Evolutionary conservation across 495 filamentous ascomycete species (phyloP).

Genomic region (Hypoxylon crocopeplum): DNA sequence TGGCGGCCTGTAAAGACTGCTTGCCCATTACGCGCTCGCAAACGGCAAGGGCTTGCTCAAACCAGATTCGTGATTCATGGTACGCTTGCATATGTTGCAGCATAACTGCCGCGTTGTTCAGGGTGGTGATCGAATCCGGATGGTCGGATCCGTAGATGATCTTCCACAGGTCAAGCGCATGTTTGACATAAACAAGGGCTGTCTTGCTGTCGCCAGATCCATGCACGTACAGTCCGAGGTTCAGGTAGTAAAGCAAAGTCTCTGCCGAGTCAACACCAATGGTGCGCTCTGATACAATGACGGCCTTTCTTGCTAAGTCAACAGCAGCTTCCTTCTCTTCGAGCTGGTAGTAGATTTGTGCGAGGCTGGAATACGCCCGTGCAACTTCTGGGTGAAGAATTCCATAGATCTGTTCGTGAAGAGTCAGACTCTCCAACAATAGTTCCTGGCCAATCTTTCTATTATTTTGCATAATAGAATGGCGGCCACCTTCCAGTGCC

Average conservation of each 20-base stretch:
- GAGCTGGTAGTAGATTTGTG: conserved; percentile 92
- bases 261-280: conserved; percentile 92
- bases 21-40: conserved; percentile 89
- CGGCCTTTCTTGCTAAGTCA: conserved; percentile 93
- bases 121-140: conserved; percentile 96
- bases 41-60: conserved; percentile 86
- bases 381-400: conserved; percentile 97
- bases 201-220: conserved; percentile 83
- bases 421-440: conserved; percentile 89
- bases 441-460: conserved; percentile 96
- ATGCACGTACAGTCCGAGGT: conserved; percentile 94
- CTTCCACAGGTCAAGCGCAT: conserved; percentile 96
- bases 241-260: conserved; percentile 93
- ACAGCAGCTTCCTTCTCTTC: conserved; percentile 96
- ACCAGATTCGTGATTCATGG: conserved; percentile 92
- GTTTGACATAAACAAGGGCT: conserved; percentile 84
- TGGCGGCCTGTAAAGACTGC: conserved; percentile 90
- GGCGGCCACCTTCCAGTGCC: conserved; percentile 91
- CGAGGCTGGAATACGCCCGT: conserved; percentile 90
- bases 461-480: conserved; percentile 92
- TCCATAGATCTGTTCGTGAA: conserved; percentile 99
- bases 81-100: conserved; percentile 91
- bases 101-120: conserved; percentile 99
- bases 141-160: conserved; percentile 92
- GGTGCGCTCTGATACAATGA: conserved; percentile 94